A percentile compares a stretch with the other conserved stretches of the same genome.
These are phyloP conservation scores for Verticillium nubilum DNA, from an alignment of 2,329 filamentous ascomycete species.

Conservation along the genomic window DNA sequence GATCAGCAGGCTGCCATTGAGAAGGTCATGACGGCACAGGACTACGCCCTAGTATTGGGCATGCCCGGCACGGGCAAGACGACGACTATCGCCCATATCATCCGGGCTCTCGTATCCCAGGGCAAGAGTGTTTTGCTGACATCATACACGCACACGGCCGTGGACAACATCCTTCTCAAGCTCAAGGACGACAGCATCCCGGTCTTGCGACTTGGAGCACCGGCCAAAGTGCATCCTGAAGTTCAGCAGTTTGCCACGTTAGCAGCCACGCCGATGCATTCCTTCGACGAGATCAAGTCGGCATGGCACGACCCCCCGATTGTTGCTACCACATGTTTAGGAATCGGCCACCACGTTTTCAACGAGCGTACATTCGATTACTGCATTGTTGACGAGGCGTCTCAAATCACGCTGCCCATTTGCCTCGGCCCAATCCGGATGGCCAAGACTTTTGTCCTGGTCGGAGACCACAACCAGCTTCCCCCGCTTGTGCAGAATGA, in stretches of 20 bases:
- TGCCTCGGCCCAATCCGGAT: conserved; percentile 91
- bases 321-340: conserved; percentile 91
- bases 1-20: conserved; percentile 84
- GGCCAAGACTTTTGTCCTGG: conserved; percentile 87
- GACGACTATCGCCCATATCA: conserved; percentile 96
- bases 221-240: conserved; percentile 81
- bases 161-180: conserved; percentile 96
- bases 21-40: conserved; percentile 91
- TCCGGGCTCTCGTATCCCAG: conserved; percentile 79
- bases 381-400: conserved; percentile 97
- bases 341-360: conserved; percentile 85
- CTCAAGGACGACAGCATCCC: conserved; percentile 72
- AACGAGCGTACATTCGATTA: conserved; percentile 89
- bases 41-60: conserved; percentile 94
- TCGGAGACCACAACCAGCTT: conserved; percentile 94
- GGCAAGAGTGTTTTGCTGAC: conserved; percentile 90
- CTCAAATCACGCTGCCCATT: conserved; percentile 92
- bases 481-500: conserved; percentile 93
- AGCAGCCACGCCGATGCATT: conserved; percentile 65
- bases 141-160: conserved; percentile 94
- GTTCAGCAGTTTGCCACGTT: conserved; percentile 81
- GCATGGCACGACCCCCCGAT: conserved; percentile 83
- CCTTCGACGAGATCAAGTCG: conserved; percentile 76
- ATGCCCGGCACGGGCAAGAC: conserved; percentile 99
- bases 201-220: conserved; percentile 78